Evolutionary conservation across 306 rosid species (phyloP).

Genomic region (Mimosa bimucronata): DNA sequence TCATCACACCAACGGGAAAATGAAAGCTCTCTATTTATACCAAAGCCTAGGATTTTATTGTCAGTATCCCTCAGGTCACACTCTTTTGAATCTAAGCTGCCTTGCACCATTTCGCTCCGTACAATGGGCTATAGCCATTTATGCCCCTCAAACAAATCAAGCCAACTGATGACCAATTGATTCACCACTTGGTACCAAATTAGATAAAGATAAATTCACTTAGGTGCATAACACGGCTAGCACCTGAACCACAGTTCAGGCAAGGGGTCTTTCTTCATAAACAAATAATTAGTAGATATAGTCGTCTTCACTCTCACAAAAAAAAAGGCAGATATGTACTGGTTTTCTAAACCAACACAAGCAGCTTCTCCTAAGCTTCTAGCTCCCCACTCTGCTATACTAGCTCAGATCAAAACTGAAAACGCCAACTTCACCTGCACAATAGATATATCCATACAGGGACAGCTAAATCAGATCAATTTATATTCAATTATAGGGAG

Average conservation of each 20-base stretch:
- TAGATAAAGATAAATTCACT: constrained; percentile 33
- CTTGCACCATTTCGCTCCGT: constrained; percentile 63
- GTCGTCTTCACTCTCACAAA: constrained; percentile 7
- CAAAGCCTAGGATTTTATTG: constrained; percentile 46
- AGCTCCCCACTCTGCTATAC: constrained; percentile 17
- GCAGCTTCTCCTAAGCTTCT: constrained; percentile 32
- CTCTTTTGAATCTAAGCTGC: constrained; percentile 53
- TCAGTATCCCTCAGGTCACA: constrained; percentile 40
- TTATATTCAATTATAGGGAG: constrained; percentile 17
- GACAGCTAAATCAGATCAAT: constrained; percentile 24
- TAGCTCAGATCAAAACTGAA: constrained; percentile 37
- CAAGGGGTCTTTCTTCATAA: constrained; percentile 23
- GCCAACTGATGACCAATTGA: constrained; percentile 36
- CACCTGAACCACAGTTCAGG: constrained; percentile 9
- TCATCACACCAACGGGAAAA: constrained; percentile 78
- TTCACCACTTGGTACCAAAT: constrained; percentile 38
- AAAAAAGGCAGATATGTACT: neutral
- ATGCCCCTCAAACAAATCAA: constrained; percentile 29
- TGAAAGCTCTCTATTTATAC: constrained; percentile 65
- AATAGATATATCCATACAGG: constrained; percentile 30
- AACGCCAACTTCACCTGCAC: constrained; percentile 39
- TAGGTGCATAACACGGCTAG: constrained; percentile 32
- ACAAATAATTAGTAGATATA: neutral
- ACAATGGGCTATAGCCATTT: constrained; percentile 45
- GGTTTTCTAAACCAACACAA: constrained; percentile 21